These are phyloP conservation scores for Nasturtium officinale DNA, from an alignment of 345 rosid genomes.

Conservation along the genomic window DNA sequence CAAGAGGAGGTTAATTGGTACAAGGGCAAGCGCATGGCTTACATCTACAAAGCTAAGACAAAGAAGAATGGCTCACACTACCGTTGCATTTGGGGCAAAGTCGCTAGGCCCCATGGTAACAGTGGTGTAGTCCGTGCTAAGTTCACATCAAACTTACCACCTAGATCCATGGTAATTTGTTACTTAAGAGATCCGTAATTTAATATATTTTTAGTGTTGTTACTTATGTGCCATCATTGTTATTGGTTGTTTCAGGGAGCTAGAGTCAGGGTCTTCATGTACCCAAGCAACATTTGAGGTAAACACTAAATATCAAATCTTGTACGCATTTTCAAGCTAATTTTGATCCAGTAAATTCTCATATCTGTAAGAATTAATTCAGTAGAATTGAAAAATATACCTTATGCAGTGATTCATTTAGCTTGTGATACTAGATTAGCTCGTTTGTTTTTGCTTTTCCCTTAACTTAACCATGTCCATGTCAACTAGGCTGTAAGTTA, in stretches of 20 bases:
- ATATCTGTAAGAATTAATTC: not conserved
- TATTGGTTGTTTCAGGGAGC: conserved; percentile 55
- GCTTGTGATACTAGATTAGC: not conserved
- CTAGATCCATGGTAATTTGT: conserved; percentile 94
- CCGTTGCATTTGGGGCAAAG: conserved; percentile 98
- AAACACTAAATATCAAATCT: not conserved
- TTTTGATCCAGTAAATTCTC: too few relatives aligned
- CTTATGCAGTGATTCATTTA: not conserved
- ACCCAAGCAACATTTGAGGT: conserved; percentile 94
- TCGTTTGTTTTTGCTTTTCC: not conserved
- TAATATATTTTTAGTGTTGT: too few relatives aligned
- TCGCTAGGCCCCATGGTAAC: conserved; percentile 87
- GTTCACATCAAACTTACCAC: conserved; percentile 89
- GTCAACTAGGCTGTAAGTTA: too few relatives aligned
- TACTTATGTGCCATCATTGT: not conserved
- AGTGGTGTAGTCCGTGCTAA: conserved; percentile 87
- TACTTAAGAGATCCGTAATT: too few relatives aligned
- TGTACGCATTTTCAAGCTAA: not conserved
- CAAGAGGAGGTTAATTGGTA: conserved; percentile 85
- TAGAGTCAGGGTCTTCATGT: conserved; percentile 91
- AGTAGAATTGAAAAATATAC: not conserved
- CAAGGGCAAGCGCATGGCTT: conserved; percentile 85
- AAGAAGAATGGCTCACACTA: conserved; percentile 82
- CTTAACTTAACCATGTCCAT: too few relatives aligned
- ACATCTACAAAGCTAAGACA: conserved; percentile 90